These are phyloP conservation scores for Coniochaeta pulveracea DNA, from an alignment of 2,329 filamentous ascomycete species.

Conservation along the genomic window DNA sequence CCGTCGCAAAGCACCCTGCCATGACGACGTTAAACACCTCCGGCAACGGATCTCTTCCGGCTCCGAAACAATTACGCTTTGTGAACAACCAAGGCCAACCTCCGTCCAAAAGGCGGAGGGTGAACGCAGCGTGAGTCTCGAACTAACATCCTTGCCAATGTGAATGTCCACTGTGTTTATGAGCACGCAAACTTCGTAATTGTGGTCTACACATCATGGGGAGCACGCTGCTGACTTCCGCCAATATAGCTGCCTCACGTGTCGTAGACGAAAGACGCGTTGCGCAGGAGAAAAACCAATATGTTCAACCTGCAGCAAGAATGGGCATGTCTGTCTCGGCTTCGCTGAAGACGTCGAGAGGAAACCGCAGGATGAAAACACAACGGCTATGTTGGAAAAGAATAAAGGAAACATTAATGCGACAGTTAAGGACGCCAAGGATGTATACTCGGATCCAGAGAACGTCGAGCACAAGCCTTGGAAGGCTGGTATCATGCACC, in stretches of 20 bases:
- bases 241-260: constrained; percentile 51
- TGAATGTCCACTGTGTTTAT: too few species aligned
- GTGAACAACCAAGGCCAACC: constrained; percentile 75
- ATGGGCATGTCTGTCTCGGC: constrained; percentile 57
- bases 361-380: constrained; percentile 21
- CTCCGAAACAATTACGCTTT: constrained; percentile 58
- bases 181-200: too few species aligned
- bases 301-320: constrained; percentile 63
- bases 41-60: constrained; percentile 27
- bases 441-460: constrained; percentile 21
- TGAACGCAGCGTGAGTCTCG: constrained; percentile 61
- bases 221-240: constrained; percentile 5
- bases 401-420: constrained; percentile 14
- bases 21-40: constrained; percentile 37
- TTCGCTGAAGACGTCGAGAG: constrained; percentile 46
- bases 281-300: constrained; percentile 63
- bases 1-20: too few species aligned
- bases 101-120: constrained; percentile 65
- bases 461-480: constrained; percentile 18
- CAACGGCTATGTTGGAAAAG: constrained; percentile 4
- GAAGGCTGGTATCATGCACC: constrained; percentile 14
- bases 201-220: too few species aligned
- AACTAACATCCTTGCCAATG: too few species aligned
- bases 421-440: constrained; percentile 16
- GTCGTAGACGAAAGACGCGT: constrained; percentile 64